Percentiles rank a stretch among this genome's conserved stretches.
Evolutionary conservation across 2,329 filamentous ascomycete species (phyloP).

Genomic region (Ceratocystis cubensis): DNA sequence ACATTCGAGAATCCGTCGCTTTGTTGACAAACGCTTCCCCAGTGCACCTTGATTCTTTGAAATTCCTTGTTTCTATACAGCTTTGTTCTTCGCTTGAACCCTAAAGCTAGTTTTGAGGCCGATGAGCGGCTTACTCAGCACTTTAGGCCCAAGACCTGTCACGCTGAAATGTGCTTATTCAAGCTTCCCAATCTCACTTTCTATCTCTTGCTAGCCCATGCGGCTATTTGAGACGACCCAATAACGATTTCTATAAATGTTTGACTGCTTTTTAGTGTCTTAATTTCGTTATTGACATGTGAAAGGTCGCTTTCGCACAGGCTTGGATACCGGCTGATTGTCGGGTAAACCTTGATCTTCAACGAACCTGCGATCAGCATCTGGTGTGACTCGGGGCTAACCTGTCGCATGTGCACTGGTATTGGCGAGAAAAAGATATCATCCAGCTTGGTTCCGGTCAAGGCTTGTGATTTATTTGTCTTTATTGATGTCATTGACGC

Average conservation of each 20-base stretch:
- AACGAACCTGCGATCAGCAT: background rate
- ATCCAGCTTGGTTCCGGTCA: too few species aligned
- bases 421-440: background rate
- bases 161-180: too few species aligned
- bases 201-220: background rate
- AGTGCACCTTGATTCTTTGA: background rate
- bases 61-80: background rate
- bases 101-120: background rate
- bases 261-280: background rate
- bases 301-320: background rate
- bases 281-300: background rate
- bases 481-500: background rate
- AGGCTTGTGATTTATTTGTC: background rate
- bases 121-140: background rate
- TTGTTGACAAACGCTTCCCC: background rate
- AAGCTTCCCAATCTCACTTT: too few species aligned
- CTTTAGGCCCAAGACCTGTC: too few species aligned
- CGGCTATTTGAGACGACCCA: background rate
- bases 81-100: background rate
- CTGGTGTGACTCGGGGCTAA: background rate
- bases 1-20: constrained; percentile 17
- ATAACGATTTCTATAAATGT: background rate
- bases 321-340: background rate
- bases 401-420: background rate
- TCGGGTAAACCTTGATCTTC: background rate